Percentiles rank a stretch among this genome's conserved stretches.
These are phyloP conservation scores for Fusarium secorum DNA, from an alignment of 2,329 filamentous ascomycete species.

Conservation along the genomic window DNA sequence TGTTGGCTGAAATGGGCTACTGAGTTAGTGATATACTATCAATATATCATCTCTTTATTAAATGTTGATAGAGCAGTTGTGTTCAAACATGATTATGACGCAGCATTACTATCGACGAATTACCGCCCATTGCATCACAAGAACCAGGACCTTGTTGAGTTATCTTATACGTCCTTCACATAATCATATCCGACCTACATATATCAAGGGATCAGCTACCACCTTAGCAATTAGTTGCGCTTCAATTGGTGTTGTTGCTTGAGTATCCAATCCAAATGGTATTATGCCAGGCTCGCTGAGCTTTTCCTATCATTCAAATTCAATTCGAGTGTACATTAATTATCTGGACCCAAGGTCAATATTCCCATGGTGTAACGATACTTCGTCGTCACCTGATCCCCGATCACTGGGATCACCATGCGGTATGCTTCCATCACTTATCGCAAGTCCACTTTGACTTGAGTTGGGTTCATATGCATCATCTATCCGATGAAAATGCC, in stretches of 20 bases:
- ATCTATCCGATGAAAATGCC: conserved; percentile 14
- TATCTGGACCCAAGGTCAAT: neutral
- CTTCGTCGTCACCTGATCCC: neutral
- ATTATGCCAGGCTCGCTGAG: neutral
- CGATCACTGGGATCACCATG: neutral
- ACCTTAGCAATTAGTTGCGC: neutral
- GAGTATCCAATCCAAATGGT: neutral
- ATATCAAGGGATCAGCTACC: no score
- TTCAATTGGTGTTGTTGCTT: neutral
- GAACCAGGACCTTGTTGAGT: no score
- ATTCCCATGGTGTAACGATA: neutral
- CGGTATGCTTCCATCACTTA: neutral
- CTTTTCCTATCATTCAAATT: neutral
- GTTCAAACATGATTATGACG: no score
- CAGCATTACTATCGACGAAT: no score
- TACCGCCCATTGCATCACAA: no score
- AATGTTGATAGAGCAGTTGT: no score
- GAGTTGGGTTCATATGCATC: neutral
- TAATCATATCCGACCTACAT: no score
- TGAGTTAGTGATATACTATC: neutral
- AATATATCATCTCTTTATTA: no score
- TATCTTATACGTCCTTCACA: no score
- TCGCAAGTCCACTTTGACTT: neutral
- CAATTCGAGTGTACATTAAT: neutral
- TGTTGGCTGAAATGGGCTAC: neutral